Evolutionary conservation across 495 filamentous ascomycete species (phyloP), one percentile per base, ranked within the genome.

Genomic region (Delitschia confertaspora): DNA sequence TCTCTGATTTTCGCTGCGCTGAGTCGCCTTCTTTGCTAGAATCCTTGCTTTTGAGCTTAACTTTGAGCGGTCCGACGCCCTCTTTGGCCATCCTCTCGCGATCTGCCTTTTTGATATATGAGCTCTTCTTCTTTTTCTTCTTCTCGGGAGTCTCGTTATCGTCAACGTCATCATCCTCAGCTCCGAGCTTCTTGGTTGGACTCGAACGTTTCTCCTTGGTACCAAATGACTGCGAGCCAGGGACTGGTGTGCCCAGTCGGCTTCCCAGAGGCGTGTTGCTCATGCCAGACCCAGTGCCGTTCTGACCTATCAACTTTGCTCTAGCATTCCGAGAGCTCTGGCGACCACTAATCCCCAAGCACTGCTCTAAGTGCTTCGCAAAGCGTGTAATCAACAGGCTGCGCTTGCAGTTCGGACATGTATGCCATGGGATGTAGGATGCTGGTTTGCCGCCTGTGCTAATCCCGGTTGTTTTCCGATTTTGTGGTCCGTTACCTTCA

Each of bases 341-440:
- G 16, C 85, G 69, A 11, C 83, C 82, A 33, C 73, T 78, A 27
- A 86, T 76, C 21, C 83, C 83, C 53, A 91, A 76, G 58, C 84
- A 88, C 35, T 83, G 79, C 27, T 83, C 81, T 65, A 91, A 69
- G 63, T 91, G 85, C 55, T 85, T 81, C 24, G 75, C 74, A 39
- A 80, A 74, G 38, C 75, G 66, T 16, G 68, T 79, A 43, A 78
- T 73, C 25, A 76, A 69, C 34, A 79, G 66, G 55, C 74, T 75
- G 4, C 73, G 67, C 21, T 73, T 73, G 49, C 78, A 82, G 34
- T 71, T 70, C n/a, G 72, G 75, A 55, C 78, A 82, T 43, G 78
- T 80, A 43, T 73, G 73, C 54, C 85, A 88, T 4, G 85, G 84
- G 39, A 85, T 81, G 29, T 75, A 77, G 38, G 73, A 65, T 43